These are phyloP conservation scores for Amanita fuliginea DNA, from an alignment of 768 basidiomycete genomes.

Conservation along the genomic window DNA sequence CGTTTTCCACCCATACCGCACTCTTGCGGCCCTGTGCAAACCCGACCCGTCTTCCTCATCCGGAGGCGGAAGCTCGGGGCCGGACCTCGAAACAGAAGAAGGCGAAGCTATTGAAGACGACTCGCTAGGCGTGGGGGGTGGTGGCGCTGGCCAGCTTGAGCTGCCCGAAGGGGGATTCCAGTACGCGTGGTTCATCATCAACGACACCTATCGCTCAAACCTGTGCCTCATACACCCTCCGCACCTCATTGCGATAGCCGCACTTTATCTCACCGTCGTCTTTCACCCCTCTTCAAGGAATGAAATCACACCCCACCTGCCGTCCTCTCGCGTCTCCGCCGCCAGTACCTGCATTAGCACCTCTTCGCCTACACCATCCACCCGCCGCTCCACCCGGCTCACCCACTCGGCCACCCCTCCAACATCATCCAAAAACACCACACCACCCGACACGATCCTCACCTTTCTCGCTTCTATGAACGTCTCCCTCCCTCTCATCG, in stretches of 20 bases:
- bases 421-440: constrained; percentile 6
- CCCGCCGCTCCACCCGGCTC: constrained; percentile 47
- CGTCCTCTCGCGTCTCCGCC: constrained; percentile 7
- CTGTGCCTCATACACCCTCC: constrained; percentile 93
- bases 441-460: constrained; percentile 52
- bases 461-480: constrained; percentile 80
- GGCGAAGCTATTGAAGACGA: constrained; percentile 42
- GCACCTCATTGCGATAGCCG: constrained; percentile 86
- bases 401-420: constrained; percentile 18
- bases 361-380: constrained; percentile 23
- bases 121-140: constrained; percentile 31
- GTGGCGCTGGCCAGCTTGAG: constrained; percentile 52
- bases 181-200: constrained; percentile 95
- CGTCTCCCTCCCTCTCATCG: constrained; percentile 71
- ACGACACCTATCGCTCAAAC: constrained; percentile 91
- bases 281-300: constrained; percentile 52
- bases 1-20: constrained; percentile 92
- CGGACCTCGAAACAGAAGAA: constrained; percentile 29
- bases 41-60: constrained; percentile 32
- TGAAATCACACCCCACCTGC: constrained; percentile 24
- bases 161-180: constrained; percentile 72
- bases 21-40: constrained; percentile 67
- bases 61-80: constrained; percentile 5
- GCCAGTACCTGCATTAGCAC: constrained; percentile 10
- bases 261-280: constrained; percentile 80